These are phyloP conservation scores for Fonsecaea nubica DNA, from an alignment of 2,329 filamentous ascomycete genomes.

Conservation along the genomic window DNA sequence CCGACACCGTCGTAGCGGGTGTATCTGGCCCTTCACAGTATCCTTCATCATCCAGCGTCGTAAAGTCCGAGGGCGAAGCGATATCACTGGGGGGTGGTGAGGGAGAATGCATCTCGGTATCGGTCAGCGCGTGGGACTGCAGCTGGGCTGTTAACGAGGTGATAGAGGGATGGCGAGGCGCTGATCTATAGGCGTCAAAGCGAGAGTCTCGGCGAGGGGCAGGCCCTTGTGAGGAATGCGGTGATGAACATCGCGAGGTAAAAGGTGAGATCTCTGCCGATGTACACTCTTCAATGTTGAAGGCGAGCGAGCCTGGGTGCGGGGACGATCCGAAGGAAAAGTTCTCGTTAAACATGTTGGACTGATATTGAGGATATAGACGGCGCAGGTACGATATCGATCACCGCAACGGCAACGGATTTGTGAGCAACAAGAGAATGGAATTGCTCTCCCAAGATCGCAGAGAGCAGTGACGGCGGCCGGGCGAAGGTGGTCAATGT, in stretches of 20 bases:
- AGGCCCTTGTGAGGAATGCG: constrained; percentile 24
- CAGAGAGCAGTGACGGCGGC: not conserved
- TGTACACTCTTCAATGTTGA: constrained; percentile 29
- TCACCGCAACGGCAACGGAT: not conserved
- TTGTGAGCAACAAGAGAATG: not conserved
- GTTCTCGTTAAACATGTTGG: constrained; percentile 41
- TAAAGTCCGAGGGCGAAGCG: constrained; percentile 29
- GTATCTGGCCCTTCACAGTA: constrained; percentile 40
- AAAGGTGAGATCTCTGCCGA: constrained; percentile 39
- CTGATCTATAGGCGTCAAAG: constrained; percentile 36
- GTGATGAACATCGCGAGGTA: constrained; percentile 38
- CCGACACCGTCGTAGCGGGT: constrained; percentile 34
- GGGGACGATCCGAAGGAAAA: constrained; percentile 39
- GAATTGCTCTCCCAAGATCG: not conserved
- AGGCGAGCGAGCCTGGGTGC: constrained; percentile 13
- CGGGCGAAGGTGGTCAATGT: not conserved
- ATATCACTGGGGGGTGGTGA: constrained; percentile 27
- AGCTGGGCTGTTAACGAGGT: constrained; percentile 38
- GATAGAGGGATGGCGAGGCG: constrained; percentile 36
- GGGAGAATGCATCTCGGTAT: constrained; percentile 31
- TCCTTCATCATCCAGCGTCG: constrained; percentile 34
- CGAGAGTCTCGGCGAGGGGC: constrained; percentile 34
- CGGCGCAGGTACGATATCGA: not conserved
- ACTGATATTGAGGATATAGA: not conserved
- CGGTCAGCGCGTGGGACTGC: constrained; percentile 37